Base-by-base conservation (phyloP, 2,329 filamentous ascomycete species). In the Pseudogymnoascus sp. region DNA sequence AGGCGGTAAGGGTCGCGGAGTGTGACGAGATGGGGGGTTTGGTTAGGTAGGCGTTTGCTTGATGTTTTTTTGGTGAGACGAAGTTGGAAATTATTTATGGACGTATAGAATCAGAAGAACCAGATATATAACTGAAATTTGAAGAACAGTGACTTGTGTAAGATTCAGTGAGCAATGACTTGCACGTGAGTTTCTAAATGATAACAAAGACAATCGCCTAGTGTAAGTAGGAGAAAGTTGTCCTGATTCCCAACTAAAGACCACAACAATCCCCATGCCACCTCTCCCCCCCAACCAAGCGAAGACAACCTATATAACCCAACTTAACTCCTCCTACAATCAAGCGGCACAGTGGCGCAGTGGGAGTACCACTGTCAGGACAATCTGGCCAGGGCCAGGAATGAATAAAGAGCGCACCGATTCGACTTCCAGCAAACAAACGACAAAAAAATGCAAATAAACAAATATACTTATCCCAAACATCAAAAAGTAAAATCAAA, bases 1-100 rank as follows among this genome's bases (percentile, higher is more conserved):
- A 79, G 74, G 65, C 76, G 80, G 64, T 85, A 65, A 65, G 25
- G 43, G 25, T 16, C 14, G 8, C 6, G 16, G 43, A 30, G 22
- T 18, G 43, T 11, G n/a, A 16, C 43, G 25, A 2, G 5, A 12
- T 4, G 22, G 22, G 7, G 0, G 41, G 41, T 9, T 30, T 0
- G 41, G 41, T 16, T 30, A 7, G 25, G 16, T 16, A 2, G 43
- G 8, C 22, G 22, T n/a, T 6, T 30, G 16, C 30, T 18, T 50
- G 22, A 18, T 30, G 25, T 16, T 50, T 50, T 50, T 50, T 30
- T 30, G 43, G 43, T 50, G 30, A 50, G 43, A 30, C n/a, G 43
- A 50, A 50, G 30, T 12, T 50, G 20, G 2, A 50, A 18, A 6
- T 6, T 30, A 16, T 50, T 30, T 30, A 50, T 32, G 25, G 43